Conservation (phyloP, 1,284 basidiomycete genomes). For the Schizopora paradoxa region DNA sequence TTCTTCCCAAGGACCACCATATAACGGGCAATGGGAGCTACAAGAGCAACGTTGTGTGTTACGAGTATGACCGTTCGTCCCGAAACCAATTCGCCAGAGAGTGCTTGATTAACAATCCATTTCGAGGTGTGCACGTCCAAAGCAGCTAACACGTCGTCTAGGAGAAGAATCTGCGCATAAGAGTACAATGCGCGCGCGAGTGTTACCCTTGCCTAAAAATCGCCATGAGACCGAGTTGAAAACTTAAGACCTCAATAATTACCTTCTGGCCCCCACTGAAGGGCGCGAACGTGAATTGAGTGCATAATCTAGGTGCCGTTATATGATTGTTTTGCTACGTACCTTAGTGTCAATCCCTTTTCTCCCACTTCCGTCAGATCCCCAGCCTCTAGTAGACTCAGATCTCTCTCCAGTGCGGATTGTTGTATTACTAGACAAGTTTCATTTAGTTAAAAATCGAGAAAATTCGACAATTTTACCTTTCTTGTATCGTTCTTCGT, state of each 20-base stretch:
- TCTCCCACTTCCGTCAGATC: conserved; percentile 36
- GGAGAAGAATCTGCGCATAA: conserved; percentile 32
- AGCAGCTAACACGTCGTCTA: conserved; percentile 39
- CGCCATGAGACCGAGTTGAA: background rate
- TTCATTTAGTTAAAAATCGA: conserved; percentile 13
- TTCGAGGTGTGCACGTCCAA: conserved; percentile 43
- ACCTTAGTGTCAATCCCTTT: conserved; percentile 27
- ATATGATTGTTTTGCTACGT: background rate
- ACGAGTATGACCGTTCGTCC: conserved; percentile 40
- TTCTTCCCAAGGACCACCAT: conserved; percentile 34
- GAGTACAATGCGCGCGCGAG: conserved; percentile 38
- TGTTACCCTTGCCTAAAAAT: conserved; percentile 21
- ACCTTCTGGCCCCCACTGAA: conserved; percentile 38
- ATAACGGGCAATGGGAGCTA: conserved; percentile 34
- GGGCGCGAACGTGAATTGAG: conserved; percentile 3
- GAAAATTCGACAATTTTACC: conserved; percentile 12
- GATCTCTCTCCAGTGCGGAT: conserved; percentile 58
- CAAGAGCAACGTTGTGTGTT: conserved; percentile 40
- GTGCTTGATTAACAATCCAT: conserved; percentile 40
- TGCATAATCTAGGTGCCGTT: conserved; percentile 16
- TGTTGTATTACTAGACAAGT: conserved; percentile 48
- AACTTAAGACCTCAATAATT: background rate
- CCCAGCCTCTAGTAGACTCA: conserved; percentile 65
- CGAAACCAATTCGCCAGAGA: conserved; percentile 36
- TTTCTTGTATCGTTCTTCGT: conserved; percentile 44